phyloP scores from a whole-genome alignment of 257 asterid genomes.

The Paraleonurus japonicus region DNA sequence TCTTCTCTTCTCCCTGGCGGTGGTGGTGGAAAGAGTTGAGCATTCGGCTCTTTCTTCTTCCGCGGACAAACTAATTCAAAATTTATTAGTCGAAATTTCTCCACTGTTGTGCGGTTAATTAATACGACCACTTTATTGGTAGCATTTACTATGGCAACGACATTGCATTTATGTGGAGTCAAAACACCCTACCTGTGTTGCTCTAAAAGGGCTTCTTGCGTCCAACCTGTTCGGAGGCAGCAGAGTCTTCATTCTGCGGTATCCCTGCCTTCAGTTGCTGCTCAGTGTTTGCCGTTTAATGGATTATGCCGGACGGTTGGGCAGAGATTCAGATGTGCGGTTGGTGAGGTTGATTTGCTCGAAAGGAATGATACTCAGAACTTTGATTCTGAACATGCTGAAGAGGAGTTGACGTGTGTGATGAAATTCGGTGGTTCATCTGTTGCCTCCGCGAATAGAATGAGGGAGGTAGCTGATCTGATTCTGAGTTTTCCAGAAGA shows the following conservation, averaged over 20 bases:
- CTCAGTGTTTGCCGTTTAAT: constrained; percentile 23
- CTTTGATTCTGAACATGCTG: constrained; percentile 32
- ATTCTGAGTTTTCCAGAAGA: constrained; percentile 80
- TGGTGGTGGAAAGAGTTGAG: constrained; percentile 14
- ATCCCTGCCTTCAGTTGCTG: constrained; percentile 28
- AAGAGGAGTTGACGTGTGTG: constrained; percentile 38
- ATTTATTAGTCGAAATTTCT: constrained; percentile 16
- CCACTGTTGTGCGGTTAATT: background rate
- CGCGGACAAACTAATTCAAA: background rate
- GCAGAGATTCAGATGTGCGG: constrained; percentile 34
- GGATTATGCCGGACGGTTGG: constrained; percentile 24
- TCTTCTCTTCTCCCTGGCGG: background rate
- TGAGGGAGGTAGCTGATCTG: constrained; percentile 74
- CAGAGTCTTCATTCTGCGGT: constrained; percentile 30
- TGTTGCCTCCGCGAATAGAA: constrained; percentile 67
- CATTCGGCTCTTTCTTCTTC: constrained; percentile 26
- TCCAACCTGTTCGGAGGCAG: constrained; percentile 26
- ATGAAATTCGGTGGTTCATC: constrained; percentile 97
- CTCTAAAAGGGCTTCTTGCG: constrained; percentile 27
- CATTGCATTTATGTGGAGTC: constrained; percentile 51
- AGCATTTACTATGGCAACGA: constrained; percentile 42
- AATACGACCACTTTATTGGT: background rate
- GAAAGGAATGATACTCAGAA: constrained; percentile 33
- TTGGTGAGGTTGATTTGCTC: constrained; percentile 37
- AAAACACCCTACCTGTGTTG: constrained; percentile 34